Evolutionary conservation across 176 grass and related monocot species (phyloP), one percentile per base, ranked within the genome.

Genomic region (Typha latifolia): DNA sequence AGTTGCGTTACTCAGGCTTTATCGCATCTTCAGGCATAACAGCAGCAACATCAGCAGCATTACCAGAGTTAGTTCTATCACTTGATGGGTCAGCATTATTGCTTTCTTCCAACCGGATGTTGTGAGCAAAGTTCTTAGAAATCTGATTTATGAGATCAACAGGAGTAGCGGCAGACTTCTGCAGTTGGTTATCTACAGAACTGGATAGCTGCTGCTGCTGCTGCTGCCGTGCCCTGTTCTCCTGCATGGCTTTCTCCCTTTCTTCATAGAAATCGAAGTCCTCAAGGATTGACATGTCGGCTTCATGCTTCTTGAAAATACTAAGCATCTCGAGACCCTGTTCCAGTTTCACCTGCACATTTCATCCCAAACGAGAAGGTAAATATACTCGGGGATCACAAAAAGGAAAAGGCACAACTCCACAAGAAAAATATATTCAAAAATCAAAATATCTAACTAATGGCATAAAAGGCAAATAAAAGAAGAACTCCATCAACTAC

Each of bases 241-340:
- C 89, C 62, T 87, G 86, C 89, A 97, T 84, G 62, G 84, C 83
- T 78, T 92, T 93, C 85, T 97, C 85, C 13, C 89, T 78, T 55
- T 86, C 80, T 78, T 93, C 94, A 61, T 97, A 97, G 66, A 92
- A 97, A 49, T 84, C 76, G 0, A 87, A 93, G 66, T 97, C 94
- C 50, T 92, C 94, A 18, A 97, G 69, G 32, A 97, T 82, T 14
- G 78, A 86, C 12, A 79, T 89, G 67, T 92, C 89, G 0, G 74
- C 61, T 53, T 80, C 85, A 20, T 97, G 94, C 51, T 82, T 89
- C 63, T 97, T 97, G 74, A 92, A 92, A 65, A 92, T 89, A 23
- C 49, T 76, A 65, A 92, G 74, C 72, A 97, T 86, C 73, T 92
- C 82, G 13, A 90, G 70, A 12, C 94, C 94, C 62, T 92, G 89